Evolutionary conservation across 257 asterid genomes (phyloP), one percentile per base, ranked within the genome.

Genomic region (Datura wrightii): DNA sequence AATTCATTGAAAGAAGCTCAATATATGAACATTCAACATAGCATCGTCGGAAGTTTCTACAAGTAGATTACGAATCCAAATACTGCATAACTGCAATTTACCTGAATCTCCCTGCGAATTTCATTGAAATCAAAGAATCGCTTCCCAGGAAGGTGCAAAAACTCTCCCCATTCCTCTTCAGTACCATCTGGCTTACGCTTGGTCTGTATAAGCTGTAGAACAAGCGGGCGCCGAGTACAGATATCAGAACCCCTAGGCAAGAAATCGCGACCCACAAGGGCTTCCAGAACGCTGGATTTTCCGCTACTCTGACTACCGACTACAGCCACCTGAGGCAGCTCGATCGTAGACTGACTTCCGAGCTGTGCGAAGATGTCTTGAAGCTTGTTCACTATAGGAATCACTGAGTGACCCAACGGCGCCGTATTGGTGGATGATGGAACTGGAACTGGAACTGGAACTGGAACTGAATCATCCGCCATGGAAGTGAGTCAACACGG

Each of bases 261-360:
- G 87, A 96, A 96, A 88, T 96, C 99, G 8, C 99, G 98, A 13
- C 99, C 99, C 7, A 96, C 99, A 16, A 96, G 92, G 83, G 99
- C 94, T 92, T 96, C 99, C 91, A 96, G 87, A 65, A 96, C 99
- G 63, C 99, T 96, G 4, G 99, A 96, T 91, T 96, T 96, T 4
- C 99, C 99, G 78, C 99, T 96, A 91, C 99, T 96, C 91, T 96
- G 99, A 86, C 99, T 94, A 5, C 99, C 99, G 10, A 96, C 95
- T 41, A 96, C 99, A 65, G 95, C 97, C 90, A 96, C 99, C 92
- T 96, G 98, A 53, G 99, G 99, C 86, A 96, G 85, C 89, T 96
- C 97, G 88, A 96, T 90, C 60, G 90, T 89, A 11, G 97, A 93
- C 87, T 93, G 94, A 81, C 92, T 91, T 8, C 98, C 97, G 39